Conservation (phyloP, 257 asterid genomes). For the Craterostigma plantagineum region DNA sequence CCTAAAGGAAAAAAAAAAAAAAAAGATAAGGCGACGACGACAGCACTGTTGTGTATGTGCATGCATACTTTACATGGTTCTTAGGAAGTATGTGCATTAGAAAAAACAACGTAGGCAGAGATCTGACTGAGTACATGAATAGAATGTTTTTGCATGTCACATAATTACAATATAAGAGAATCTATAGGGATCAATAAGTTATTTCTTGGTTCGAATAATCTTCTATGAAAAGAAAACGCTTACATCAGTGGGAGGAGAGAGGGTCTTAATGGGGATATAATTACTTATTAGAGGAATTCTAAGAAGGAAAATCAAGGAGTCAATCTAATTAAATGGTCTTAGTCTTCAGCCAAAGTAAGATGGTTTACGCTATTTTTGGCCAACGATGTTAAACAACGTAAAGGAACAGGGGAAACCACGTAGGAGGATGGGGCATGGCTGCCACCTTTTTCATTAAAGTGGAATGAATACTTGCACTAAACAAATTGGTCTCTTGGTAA, state of each 20-base stretch:
- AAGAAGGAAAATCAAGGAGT: slow-evolving; percentile 16
- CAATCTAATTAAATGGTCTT: slow-evolving; percentile 14
- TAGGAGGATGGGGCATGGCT: slow-evolving; percentile 8
- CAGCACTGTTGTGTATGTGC: slow-evolving; percentile 14
- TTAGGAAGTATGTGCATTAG: too few species aligned
- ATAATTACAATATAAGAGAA: slow-evolving; percentile 13
- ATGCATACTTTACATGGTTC: slow-evolving; percentile 10
- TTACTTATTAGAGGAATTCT: slow-evolving; percentile 16
- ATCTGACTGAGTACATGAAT: too few species aligned
- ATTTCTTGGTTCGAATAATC: slow-evolving; percentile 16
- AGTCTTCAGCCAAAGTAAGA: slow-evolving; percentile 18
- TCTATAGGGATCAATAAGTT: slow-evolving; percentile 3
- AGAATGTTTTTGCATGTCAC: slow-evolving; percentile 5
- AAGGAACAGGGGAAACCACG: slow-evolving; percentile 15
- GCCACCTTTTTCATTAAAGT: slow-evolving; percentile 22
- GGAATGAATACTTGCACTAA: slow-evolving; percentile 12
- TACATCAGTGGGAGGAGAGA: slow-evolving; percentile 12
- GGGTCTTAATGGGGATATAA: slow-evolving; percentile 13
- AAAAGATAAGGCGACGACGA: slow-evolving; percentile 18
- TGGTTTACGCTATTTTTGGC: slow-evolving; percentile 17
- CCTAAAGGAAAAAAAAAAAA: slow-evolving; percentile 16
- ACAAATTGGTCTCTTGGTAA: slow-evolving; percentile 27
- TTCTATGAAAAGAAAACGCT: slow-evolving; percentile 8
- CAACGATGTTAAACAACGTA: slow-evolving; percentile 15
- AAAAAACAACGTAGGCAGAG: too few species aligned